Conservation (phyloP, 2,329 filamentous ascomycete species). For the Fusarium odoratissimum region DNA sequence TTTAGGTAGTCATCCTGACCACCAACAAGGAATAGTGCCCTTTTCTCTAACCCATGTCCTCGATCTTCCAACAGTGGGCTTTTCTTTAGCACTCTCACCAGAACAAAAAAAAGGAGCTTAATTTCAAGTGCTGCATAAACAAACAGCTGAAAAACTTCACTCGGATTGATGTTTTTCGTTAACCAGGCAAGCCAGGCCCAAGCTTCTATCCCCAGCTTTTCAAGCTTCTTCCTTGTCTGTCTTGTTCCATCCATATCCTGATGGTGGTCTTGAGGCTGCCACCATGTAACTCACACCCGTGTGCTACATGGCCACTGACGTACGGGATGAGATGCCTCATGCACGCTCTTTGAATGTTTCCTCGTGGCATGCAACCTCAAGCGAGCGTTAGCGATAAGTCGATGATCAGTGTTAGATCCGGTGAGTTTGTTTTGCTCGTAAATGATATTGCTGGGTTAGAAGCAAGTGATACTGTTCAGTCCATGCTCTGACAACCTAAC, state of each 20-base stretch:
- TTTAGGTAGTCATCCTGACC: conserved; percentile 9
- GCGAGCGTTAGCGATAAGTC: background rate
- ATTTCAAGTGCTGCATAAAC: conserved; percentile 7
- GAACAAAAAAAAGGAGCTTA: conserved; percentile 16
- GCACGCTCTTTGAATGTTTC: conserved; percentile 29
- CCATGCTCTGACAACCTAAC: conserved; percentile 5
- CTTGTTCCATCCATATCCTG: background rate
- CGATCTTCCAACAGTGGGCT: conserved; percentile 19
- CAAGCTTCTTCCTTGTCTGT: conserved; percentile 22
- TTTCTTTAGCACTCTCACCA: conserved; percentile 16
- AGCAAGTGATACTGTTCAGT: background rate
- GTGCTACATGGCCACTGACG: conserved; percentile 28
- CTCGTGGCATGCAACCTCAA: conserved; percentile 9
- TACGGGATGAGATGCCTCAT: conserved; percentile 27
- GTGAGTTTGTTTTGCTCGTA: background rate
- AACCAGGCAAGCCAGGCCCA: conserved; percentile 4
- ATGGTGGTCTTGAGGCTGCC: conserved; percentile 11
- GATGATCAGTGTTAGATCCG: background rate
- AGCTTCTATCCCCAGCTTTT: conserved; percentile 36
- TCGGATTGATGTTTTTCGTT: background rate
- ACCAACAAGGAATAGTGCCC: conserved; percentile 27
- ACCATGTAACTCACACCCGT: conserved; percentile 21
- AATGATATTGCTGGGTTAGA: background rate
- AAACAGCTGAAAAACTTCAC: conserved; percentile 10
- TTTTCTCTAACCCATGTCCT: conserved; percentile 24